A percentile compares a stretch with the other conserved stretches of the same genome.
phyloP scores from a whole-genome alignment of 1,284 basidiomycete species.

The Fomes fomentarius region DNA sequence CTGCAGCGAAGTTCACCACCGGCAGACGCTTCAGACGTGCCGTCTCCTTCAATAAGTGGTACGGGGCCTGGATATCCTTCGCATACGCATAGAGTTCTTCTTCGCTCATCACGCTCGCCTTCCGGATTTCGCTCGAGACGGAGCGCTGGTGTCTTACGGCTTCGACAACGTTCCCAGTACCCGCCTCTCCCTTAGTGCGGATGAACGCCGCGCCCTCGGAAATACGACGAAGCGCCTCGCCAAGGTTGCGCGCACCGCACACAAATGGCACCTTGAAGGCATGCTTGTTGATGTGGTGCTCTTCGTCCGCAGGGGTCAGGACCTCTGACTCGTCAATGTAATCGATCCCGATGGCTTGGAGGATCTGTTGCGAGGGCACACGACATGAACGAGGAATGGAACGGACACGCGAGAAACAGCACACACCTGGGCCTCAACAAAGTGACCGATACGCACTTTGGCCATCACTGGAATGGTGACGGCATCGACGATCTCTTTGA shows the following conservation, averaged over 20 bases:
- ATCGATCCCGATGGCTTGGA: constrained; percentile 94
- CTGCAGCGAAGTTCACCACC: constrained; percentile 95
- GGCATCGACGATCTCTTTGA: constrained; percentile 92
- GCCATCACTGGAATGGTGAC: constrained; percentile 95
- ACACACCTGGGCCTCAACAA: constrained; percentile 89
- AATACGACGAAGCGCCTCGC: constrained; percentile 95
- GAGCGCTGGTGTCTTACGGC: constrained; percentile 92
- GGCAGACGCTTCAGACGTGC: constrained; percentile 92
- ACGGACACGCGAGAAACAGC: background rate
- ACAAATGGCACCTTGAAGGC: constrained; percentile 89
- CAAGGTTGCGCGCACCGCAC: constrained; percentile 79
- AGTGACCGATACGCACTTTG: constrained; percentile 95
- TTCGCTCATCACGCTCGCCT: constrained; percentile 86
- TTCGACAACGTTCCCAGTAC: constrained; percentile 98
- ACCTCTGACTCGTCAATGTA: constrained; percentile 99
- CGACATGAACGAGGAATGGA: background rate
- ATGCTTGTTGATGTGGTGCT: constrained; percentile 87
- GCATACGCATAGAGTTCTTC: constrained; percentile 96
- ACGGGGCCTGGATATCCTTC: constrained; percentile 95
- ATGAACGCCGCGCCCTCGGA: constrained; percentile 98
- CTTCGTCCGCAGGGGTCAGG: constrained; percentile 93
- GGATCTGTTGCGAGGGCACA: constrained; percentile 60
- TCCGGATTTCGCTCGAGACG: constrained; percentile 85
- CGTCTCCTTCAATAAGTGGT: constrained; percentile 96
- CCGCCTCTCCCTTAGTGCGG: constrained; percentile 96